Evolutionary conservation across 2,329 filamentous ascomycete species (phyloP), one percentile per base, ranked within the genome.

Genomic region (Pestalotiopsis sp.): DNA sequence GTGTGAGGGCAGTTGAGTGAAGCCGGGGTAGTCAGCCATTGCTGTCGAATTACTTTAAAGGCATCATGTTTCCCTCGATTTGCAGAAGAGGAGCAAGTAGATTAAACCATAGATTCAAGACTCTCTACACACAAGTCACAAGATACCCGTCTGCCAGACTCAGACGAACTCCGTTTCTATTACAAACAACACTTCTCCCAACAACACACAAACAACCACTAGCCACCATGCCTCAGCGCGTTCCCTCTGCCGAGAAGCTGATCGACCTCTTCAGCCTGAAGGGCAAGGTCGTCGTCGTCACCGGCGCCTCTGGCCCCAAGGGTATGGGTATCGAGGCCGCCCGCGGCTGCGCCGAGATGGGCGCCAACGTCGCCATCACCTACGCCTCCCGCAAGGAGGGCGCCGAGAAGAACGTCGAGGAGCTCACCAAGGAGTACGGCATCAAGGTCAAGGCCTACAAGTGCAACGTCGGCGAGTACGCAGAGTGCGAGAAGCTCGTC

Each of bases 261-360:
- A 78, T 84, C 71, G 91, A 90, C 76, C 87, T 93, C 73, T 90
- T 93, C 81, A 91, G 88, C 74, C 83, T 93, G 69, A 91, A 91
- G 80, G 90, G 90, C 73, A 91, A 91, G 80, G 91, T 91, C 64
- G 88, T 91, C 71, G 87, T 93, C 73, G 83, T 93, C 69, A 90
- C 90, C 4, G 91, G 91, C 68, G 90, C 90, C 13, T 91, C 88
- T 40, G 89, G 89, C 10, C 86, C 92, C 67, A 88, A 87, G 44
- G 91, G 91, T 70, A 92, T 93, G 79, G 91, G 91, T 69, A 86
- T 92, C 35, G 86, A 89, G 69, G 89, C 92, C 9, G 91, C 90
- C 17, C 84, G 90, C n/a, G 90, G 87, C 44, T 86, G 89, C 64
- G 91, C 91, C 61, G 91, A 93, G 80, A 87, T 91, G 75, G 91